Evolutionary conservation across 2,329 filamentous ascomycete species (phyloP).

Genomic region (Zasmidium angulare): DNA sequence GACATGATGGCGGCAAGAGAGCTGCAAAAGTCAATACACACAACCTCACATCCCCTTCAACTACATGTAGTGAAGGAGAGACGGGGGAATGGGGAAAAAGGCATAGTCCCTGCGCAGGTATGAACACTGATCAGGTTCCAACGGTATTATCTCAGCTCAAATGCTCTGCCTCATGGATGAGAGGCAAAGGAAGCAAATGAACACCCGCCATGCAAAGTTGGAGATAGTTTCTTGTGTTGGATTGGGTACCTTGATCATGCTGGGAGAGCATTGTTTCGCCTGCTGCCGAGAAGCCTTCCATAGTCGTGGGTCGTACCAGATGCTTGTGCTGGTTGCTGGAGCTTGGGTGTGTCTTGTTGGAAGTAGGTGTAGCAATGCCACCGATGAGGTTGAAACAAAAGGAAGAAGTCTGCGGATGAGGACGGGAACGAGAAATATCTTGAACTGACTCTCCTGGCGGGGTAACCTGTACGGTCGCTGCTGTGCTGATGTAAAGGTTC

Average conservation of each 20-base stretch:
- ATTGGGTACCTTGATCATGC: conserved; percentile 24
- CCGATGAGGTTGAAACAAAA: background rate
- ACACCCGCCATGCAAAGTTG: conserved; percentile 42
- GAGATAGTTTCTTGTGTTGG: conserved; percentile 8
- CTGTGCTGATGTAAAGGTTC: conserved; percentile 6
- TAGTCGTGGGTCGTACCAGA: conserved; percentile 13
- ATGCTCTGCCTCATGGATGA: conserved; percentile 16
- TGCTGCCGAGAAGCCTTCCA: conserved; percentile 11
- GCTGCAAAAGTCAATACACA: conserved; percentile 53
- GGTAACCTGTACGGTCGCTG: conserved; percentile 5
- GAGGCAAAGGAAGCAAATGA: conserved; percentile 21
- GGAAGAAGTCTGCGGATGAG: background rate
- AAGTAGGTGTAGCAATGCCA: background rate
- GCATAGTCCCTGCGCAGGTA: conserved; percentile 82
- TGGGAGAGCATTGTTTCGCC: conserved; percentile 7
- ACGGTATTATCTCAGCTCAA: conserved; percentile 74
- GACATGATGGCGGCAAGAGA: conserved; percentile 67
- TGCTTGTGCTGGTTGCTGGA: conserved; percentile 1
- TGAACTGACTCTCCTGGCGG: background rate
- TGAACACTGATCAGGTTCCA: conserved; percentile 82
- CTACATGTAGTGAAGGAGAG: conserved; percentile 29
- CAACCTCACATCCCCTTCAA: conserved; percentile 19
- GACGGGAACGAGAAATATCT: background rate
- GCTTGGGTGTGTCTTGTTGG: background rate
- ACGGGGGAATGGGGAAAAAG: conserved; percentile 52